Base-by-base conservation (phyloP, 352 stramenopile genomes). In the Globisporangium cederbergense region DNA sequence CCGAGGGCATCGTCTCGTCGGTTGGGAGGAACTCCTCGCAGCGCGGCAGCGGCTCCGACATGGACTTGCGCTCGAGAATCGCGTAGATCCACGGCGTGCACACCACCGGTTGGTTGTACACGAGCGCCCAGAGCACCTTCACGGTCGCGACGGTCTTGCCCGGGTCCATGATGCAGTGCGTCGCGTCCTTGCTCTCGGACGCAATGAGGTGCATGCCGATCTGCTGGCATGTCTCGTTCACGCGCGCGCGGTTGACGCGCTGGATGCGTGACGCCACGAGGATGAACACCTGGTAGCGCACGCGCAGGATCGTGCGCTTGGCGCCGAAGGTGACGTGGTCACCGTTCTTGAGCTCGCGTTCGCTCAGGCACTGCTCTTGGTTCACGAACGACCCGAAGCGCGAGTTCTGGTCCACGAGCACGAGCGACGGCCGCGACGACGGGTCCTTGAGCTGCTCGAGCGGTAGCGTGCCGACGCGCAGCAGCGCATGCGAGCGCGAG, bases 371-470 rank as follows among this genome's bases (percentile, higher is more conserved):
- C 51, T 92, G 81, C 50, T 92, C 73, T 40, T 89, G 74, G 66
- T 96, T 96, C 50, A 96, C 83, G 62, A 93, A 96, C 22, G 88
- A 93, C 45, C 88, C 88, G 65, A 96, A 96, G 65, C 88, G 88
- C 58, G 88, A 96, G 50, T 87, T 79, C 66, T 82, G 76, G 72
- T 96, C 88, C 65, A 85, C 76, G 43, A 96, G 75, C 60, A 84
- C 78, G 64, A 96, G 81, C 53, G 77, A 64, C 36, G 83, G 88
- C 7, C 83, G 78, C 14, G 86, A 77, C 13, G 66, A 57, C 50
- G 83, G 72, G 62, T 91, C 75, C 16, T 66, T 60, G 32, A 96
- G 69, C 58, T 96, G 78, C 67, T 88, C 72, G 14, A 58, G 30
- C 22, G 77, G 66, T 30, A 96, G 74, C n/a, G 72, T 73, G 50